Base-by-base conservation (phyloP, 2,329 filamentous ascomycete species). In the Fusarium dimerum region DNA sequence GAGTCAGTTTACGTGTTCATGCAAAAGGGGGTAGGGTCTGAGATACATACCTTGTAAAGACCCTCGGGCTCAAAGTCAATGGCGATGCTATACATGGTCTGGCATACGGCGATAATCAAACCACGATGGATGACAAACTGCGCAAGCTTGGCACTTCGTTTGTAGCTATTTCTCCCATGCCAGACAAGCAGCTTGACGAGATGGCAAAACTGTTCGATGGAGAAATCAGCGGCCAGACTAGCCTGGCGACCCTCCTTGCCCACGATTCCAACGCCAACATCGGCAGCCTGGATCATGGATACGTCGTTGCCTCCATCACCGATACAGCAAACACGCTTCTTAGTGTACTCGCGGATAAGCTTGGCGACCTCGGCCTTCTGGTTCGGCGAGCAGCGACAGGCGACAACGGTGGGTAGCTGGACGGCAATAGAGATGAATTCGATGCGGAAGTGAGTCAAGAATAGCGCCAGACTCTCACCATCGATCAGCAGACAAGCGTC, bases 81-180 rank as follows among this genome's bases (percentile, higher is more conserved):
- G 6, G 93, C 92, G 56, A 97, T 95, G 69, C 90, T 95, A 77
- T 93, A 99, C 81, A 99, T 92, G 1, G 94, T 97, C 75, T 99
- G 94, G 65, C 92, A 97, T 29, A 97, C 92, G 48, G 85, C 88
- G 66, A 99, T 96, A 66, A 99, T 96, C 42, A 99, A 78, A 46
- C 94, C 94, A 65, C 94, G 89, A 69, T 99, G 95, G 65, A 99
- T 99, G 65, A 99, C 93, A 72, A 99, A 99, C 71, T 97, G 95
- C 1, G 90, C 92, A 20, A 99, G 83, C 74, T 99, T 99, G 29
- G 94, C 94, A 53, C 86, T 91, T 43, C 95, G 85, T 73, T 97
- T 97, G 79, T 99, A 99, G 63, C 88, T 93, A 74, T 99, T 99
- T 32, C 95, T 86, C 1, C 94, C 94, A 69, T 99, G 95, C 94